Percentiles rank a stretch among this genome's conserved stretches.
Evolutionary conservation across 1,139 yeast species (phyloP).

Genomic region (Debaryomyces fabryi): DNA sequence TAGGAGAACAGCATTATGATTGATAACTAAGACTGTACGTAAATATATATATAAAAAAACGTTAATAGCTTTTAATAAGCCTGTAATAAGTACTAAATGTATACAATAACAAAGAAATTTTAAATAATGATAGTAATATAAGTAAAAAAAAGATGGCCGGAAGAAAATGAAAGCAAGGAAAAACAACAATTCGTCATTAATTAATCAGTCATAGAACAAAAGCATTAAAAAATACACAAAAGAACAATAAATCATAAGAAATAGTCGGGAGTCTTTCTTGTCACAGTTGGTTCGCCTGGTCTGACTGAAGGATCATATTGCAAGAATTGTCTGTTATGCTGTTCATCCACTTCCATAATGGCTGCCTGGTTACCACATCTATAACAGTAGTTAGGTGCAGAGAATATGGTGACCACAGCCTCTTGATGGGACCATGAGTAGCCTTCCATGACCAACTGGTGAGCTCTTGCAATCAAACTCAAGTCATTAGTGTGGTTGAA

Average conservation of each 20-base stretch:
- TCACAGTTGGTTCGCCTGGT: slow-evolving; percentile 95
- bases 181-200: slow-evolving; percentile 8
- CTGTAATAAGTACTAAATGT: slow-evolving; percentile 4
- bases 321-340: slow-evolving; percentile 82
- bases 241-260: slow-evolving; percentile 54
- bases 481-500: slow-evolving; percentile 88
- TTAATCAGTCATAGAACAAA: slow-evolving; percentile 8
- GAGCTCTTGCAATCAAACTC: slow-evolving; percentile 92
- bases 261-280: slow-evolving; percentile 93
- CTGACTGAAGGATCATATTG: slow-evolving; percentile 94
- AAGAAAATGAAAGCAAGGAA: slow-evolving; percentile 4
- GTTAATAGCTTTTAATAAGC: slow-evolving; percentile 1
- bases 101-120: slow-evolving; percentile 7
- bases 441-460: slow-evolving; percentile 98
- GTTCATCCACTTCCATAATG: slow-evolving; percentile 97
- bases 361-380: slow-evolving; percentile 99
- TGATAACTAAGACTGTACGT: background rate
- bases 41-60: background rate
- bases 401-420: slow-evolving; percentile 96
- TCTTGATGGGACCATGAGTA: slow-evolving; percentile 77
- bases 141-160: slow-evolving; percentile 5
- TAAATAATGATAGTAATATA: slow-evolving; percentile 5
- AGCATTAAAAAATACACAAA: slow-evolving; percentile 8
- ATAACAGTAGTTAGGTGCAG: slow-evolving; percentile 96
- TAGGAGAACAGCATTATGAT: background rate